These are phyloP conservation scores for Thymus quinquecostatus DNA, from an alignment of 257 asterid genomes.

Conservation along the genomic window DNA sequence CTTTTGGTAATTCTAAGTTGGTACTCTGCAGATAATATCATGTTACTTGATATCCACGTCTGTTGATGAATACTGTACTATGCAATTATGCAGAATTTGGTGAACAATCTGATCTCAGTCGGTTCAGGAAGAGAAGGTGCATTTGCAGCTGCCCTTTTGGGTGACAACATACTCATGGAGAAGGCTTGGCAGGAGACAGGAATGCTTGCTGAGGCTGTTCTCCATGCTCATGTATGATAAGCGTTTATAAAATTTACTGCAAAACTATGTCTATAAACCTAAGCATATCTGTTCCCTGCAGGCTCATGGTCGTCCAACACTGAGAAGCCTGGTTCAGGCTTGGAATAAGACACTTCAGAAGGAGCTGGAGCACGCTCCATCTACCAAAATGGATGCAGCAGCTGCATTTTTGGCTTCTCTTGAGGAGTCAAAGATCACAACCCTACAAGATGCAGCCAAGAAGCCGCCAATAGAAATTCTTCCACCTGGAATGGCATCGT, in stretches of 20 bases:
- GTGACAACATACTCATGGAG: constrained; percentile 96
- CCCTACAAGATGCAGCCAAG: constrained; percentile 92
- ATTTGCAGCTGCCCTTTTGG: constrained; percentile 95
- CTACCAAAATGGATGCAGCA: constrained; percentile 89
- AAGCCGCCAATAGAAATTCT: constrained; percentile 94
- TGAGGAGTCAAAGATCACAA: constrained; percentile 90
- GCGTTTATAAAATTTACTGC: neutral
- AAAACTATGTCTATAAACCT: neutral
- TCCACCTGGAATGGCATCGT: constrained; percentile 95
- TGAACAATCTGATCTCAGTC: constrained; percentile 76
- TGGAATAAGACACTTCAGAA: constrained; percentile 92
- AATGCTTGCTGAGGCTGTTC: constrained; percentile 99
- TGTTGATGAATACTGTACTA: neutral
- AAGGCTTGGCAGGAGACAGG: constrained; percentile 99
- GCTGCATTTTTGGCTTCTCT: constrained; percentile 95
- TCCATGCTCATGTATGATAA: constrained; percentile 79
- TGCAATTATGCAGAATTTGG: constrained; percentile 78
- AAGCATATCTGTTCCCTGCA: constrained; percentile 31
- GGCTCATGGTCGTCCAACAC: constrained; percentile 96
- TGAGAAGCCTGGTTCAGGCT: constrained; percentile 87
- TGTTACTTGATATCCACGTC: constrained; percentile 3
- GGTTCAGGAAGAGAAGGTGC: constrained; percentile 99
- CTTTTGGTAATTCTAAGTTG: neutral
- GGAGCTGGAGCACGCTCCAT: constrained; percentile 77
- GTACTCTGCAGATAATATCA: neutral